A percentile compares a stretch with the other conserved stretches of the same genome.
phyloP scores from a whole-genome alignment of 768 basidiomycete species.

The Paxillus rubicundulus region DNA sequence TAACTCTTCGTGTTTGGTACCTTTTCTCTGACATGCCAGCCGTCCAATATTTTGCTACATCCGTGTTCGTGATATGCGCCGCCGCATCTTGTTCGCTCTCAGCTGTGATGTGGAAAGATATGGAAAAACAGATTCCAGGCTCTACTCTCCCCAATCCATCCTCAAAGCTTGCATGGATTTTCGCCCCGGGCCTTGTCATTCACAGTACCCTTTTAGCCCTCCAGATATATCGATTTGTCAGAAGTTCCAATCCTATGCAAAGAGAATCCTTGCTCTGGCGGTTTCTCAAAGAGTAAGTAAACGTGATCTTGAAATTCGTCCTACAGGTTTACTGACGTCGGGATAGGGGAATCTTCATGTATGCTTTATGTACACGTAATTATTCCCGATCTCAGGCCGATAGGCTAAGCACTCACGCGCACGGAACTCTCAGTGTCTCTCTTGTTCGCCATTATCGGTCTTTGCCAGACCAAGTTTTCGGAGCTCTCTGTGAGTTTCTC shows the following conservation, averaged over 20 bases:
- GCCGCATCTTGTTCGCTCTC: background rate
- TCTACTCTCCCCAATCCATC: background rate
- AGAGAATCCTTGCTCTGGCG: constrained; percentile 9
- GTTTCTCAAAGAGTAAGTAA: constrained; percentile 19
- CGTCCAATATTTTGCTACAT: constrained; percentile 1
- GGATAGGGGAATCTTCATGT: constrained; percentile 23
- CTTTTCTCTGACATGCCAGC: constrained; percentile 6
- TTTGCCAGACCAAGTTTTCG: constrained; percentile 1
- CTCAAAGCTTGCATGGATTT: constrained; percentile 5
- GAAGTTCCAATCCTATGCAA: constrained; percentile 1
- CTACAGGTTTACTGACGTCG: background rate
- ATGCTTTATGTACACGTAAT: constrained; percentile 17
- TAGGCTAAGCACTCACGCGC: background rate
- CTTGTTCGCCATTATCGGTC: constrained; percentile 10
- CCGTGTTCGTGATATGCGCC: background rate
- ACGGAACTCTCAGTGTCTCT: constrained; percentile 11
- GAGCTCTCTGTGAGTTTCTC: constrained; percentile 11
- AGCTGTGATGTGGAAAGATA: background rate
- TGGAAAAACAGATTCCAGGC: background rate
- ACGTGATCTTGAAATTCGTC: background rate
- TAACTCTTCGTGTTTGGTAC: constrained; percentile 20
- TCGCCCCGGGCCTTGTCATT: constrained; percentile 10
- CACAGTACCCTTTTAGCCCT: constrained; percentile 17
- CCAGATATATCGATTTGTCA: constrained; percentile 14
- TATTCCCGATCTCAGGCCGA: background rate